Conservation (phyloP, 768 basidiomycete species). For the Tephrocybe rancida region DNA sequence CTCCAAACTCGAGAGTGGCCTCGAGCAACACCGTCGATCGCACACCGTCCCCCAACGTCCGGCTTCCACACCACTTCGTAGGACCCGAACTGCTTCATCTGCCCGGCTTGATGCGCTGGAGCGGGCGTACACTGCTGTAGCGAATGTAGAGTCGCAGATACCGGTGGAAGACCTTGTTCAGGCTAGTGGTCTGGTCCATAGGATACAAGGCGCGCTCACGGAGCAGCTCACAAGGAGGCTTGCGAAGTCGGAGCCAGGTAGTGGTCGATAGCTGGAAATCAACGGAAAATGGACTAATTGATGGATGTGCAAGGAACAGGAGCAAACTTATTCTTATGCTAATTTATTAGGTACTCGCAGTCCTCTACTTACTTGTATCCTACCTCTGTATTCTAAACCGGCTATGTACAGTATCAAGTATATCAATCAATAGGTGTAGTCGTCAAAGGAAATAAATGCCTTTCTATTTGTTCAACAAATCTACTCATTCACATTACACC, state of each 20-base stretch:
- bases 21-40: constrained; percentile 2
- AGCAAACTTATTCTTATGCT: no score
- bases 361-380: no score
- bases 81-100: constrained; percentile 38
- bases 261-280: background rate
- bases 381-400: no score
- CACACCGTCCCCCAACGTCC: constrained; percentile 7
- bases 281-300: background rate
- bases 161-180: constrained; percentile 50
- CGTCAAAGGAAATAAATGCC: no score
- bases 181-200: constrained; percentile 45
- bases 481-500: constrained; percentile 46
- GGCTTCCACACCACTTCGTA: constrained; percentile 26
- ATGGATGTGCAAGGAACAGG: no score
- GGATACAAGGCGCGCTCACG: constrained; percentile 47
- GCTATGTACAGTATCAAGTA: no score
- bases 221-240: constrained; percentile 45
- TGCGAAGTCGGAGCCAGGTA: constrained; percentile 2
- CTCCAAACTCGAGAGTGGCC: background rate
- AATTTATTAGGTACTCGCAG: no score
- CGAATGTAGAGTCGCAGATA: constrained; percentile 48
- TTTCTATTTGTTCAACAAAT: no score
- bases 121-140: constrained; percentile 44
- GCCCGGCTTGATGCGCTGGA: constrained; percentile 45
- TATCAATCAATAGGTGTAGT: no score